Evolutionary conservation across 2,329 filamentous ascomycete genomes (phyloP), one percentile per base, ranked within the genome.

Genomic region (Diatrype stigma): DNA sequence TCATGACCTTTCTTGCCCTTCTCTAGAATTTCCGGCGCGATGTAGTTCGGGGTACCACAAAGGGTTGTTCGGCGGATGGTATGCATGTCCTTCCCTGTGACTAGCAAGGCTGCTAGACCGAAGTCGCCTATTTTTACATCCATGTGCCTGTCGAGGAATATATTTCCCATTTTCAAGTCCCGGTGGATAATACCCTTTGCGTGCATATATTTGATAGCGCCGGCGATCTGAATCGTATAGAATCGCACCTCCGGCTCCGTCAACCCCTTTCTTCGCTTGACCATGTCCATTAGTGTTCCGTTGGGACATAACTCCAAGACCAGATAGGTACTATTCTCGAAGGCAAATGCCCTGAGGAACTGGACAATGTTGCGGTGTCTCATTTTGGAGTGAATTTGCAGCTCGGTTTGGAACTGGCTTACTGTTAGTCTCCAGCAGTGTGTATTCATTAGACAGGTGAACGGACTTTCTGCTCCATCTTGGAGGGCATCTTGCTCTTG

Each of bases 331-430:
- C 86, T 92, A 57, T 83, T 85, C 58, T 90, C 80, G 69, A 92
- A 96, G 12, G 92, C 88, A 67, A 99, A 99, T 32, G 94, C 94
- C 60, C 93, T 85, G 63, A 96, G 84, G 69, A 99, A 99, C 61
- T 93, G 88, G 56, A 99, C 94, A 58, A 99, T 93, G 68, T 96
- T 96, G 48, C 89, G 88, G 66, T 99, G 94, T 51, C 86, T 85
- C 84, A 99, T 93, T 68, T 97, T 99, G 42, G 94, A 96, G 73
- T 99, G 94, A 54, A 99, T 96, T 71, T 97, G 93, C 6, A 99
- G 82, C 70, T 99, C 94, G 21, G 82, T 83, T 83, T 86, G 83
- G 61, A 87, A 86, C 82, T 85, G 38, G 44, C 5, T 8, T n/a
- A 48, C n/a, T 22, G 34, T 17, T 28, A 34, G 10, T 19, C 23